Conservation (phyloP, 768 basidiomycete genomes). For the Rhodotorula kratochvilovae region DNA sequence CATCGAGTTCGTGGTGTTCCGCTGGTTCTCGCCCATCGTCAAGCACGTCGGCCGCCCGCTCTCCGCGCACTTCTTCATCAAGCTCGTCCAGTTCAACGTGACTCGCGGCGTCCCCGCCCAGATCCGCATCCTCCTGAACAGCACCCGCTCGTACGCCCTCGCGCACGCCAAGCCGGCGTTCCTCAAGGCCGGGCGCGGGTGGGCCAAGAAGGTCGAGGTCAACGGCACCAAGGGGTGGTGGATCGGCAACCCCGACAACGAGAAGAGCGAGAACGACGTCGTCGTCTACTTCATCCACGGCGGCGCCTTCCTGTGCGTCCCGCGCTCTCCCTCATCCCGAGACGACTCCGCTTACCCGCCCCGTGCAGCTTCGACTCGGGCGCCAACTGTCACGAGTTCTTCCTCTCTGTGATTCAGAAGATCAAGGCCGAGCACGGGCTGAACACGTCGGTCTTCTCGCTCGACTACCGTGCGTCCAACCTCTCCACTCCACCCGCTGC, state of each 20-base stretch:
- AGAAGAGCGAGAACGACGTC: conserved; percentile 21
- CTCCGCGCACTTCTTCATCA: neutral
- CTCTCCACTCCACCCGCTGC: too few species aligned
- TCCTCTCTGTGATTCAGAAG: conserved; percentile 1
- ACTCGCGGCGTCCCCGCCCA: neutral
- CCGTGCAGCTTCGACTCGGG: conserved; percentile 8
- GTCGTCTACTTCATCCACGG: conserved; percentile 32
- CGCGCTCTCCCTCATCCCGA: neutral
- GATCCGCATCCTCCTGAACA: conserved; percentile 19
- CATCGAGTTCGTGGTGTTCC: conserved; percentile 7
- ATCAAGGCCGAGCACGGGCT: conserved; percentile 20
- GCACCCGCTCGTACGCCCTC: conserved; percentile 7
- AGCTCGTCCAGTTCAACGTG: conserved; percentile 18
- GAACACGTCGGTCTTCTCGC: conserved; percentile 16
- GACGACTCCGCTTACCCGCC: neutral
- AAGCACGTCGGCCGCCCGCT: conserved; percentile 5
- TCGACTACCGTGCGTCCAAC: conserved; percentile 22
- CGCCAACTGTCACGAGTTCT: conserved; percentile 13
- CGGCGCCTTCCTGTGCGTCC: neutral
- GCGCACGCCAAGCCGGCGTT: neutral
- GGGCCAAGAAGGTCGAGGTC: conserved; percentile 13
- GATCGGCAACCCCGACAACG: conserved; percentile 22
- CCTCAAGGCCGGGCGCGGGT: conserved; percentile 5
- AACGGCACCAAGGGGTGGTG: conserved; percentile 23
- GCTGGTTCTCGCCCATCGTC: conserved; percentile 4